Evolutionary conservation across 176 grass and related monocot species (phyloP).

Genomic region (Typha latifolia): DNA sequence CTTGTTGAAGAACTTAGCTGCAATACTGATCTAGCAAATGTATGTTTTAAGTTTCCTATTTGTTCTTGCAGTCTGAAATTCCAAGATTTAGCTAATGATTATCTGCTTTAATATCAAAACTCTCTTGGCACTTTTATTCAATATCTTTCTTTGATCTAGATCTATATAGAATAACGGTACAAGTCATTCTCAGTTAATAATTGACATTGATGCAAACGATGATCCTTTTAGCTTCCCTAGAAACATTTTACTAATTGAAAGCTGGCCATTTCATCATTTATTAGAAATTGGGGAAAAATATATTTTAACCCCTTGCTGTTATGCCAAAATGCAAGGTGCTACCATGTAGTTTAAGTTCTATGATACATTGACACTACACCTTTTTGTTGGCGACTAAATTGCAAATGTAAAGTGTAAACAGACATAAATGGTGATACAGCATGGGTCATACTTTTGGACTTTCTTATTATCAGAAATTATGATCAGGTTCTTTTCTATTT

Average conservation of each 20-base stretch:
- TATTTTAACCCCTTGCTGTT: neutral
- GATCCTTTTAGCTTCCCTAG: neutral
- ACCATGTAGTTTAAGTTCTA: neutral
- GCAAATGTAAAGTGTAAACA: too few species aligned
- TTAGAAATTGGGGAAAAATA: too few species aligned
- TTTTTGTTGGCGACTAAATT: too few species aligned
- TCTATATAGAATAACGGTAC: neutral
- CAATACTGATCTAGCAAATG: slow-evolving; percentile 52
- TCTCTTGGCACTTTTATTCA: neutral
- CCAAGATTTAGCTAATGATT: neutral
- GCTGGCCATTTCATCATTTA: neutral
- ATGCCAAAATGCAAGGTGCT: too few species aligned
- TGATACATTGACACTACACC: neutral
- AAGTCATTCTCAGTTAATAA: neutral
- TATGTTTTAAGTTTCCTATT: slow-evolving; percentile 22
- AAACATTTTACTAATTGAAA: neutral
- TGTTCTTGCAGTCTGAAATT: neutral
- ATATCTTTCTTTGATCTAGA: neutral
- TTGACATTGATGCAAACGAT: neutral
- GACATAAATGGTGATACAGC: too few species aligned
- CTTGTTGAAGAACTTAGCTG: slow-evolving; percentile 47
- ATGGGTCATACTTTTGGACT: too few species aligned
- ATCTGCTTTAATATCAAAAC: neutral
- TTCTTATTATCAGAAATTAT: too few species aligned
- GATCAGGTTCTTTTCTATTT: too few species aligned